Evolutionary conservation across 2,329 filamentous ascomycete genomes (phyloP).

Genomic region (Pyrenochaeta sp.): DNA sequence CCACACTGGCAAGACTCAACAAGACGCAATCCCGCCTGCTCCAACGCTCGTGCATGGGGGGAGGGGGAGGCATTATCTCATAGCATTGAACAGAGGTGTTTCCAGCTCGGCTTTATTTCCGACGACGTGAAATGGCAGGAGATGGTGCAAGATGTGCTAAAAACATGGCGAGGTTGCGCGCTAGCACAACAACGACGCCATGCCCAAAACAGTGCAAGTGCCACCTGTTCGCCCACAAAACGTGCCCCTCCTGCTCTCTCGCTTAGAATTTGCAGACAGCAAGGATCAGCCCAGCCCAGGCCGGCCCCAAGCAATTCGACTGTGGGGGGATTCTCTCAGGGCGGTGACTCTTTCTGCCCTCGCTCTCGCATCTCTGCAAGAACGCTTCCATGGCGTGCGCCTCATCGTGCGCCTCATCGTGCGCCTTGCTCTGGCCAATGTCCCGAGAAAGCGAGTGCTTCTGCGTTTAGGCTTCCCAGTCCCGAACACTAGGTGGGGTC

Average conservation of each 20-base stretch:
- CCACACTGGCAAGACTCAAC: conserved; percentile 4
- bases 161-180: conserved; percentile 16
- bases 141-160: conserved; percentile 14
- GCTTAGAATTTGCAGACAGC: conserved; percentile 5
- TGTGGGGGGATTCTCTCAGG: no score
- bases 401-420: no score
- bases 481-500: no score
- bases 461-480: no score
- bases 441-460: no score
- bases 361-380: no score
- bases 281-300: no score
- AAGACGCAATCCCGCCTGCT: neutral
- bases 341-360: no score
- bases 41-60: neutral
- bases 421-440: no score
- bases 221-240: conserved; percentile 8
- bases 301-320: no score
- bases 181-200: conserved; percentile 11
- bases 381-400: no score
- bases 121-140: neutral
- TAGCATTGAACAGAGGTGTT: neutral
- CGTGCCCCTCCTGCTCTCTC: conserved; percentile 15
- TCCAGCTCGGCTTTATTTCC: neutral
- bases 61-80: neutral
- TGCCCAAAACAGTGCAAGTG: conserved; percentile 9